Base-by-base conservation (phyloP, 192 early-diverging fungal genomes). In the Phycomyces nitens region DNA sequence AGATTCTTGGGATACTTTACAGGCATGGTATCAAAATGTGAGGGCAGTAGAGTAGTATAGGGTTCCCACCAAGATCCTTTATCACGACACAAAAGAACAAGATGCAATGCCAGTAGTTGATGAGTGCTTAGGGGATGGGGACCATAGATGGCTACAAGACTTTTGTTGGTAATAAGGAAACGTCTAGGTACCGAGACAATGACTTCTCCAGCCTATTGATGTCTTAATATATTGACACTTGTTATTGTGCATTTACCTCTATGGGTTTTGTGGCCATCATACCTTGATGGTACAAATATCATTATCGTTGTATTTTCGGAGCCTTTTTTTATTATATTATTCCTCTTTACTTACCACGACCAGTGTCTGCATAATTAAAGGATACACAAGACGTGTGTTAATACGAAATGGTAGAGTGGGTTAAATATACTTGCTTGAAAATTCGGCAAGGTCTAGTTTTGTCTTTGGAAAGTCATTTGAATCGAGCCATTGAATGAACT, bases 251-350 rank as follows among this genome's bases (percentile, higher is more conserved):
- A 23, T 16, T 20, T 70, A 76, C 79, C 66, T 71, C 74, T 44
- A 84, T 80, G 47, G 80, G 69, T 38, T 71, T 70, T 10, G 77
- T 82, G 11, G 83, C 83, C 83, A 84, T 84, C 77, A 84, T 74
- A 41, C 71, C 68, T 64, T 21, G 41, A 39, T 2, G 8, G 6
- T 57, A 47, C 12, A 11, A 2, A 34, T 54, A 20, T 54, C 3
- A 64, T 64, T 18, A 42, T 15, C 18, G 12, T 65, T 34, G 12
- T 22, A 22, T 11, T 20, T 16, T 50, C 15, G n/a, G 5, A 14
- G 11, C 24, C 12, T 39, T 44, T 29, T 23, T 18, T 67, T 51
- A 34, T 42, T 43, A 27, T 43, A 39, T 7, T 40, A 22, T 29
- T 24, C 53, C n/a, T 40, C 26, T 5, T 34, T 60, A 40, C 15